A percentile compares a stretch with the other conserved stretches of the same genome.
Evolutionary conservation across 441 rosid species (phyloP).

Genomic region (Gossypium schwendimanii): DNA sequence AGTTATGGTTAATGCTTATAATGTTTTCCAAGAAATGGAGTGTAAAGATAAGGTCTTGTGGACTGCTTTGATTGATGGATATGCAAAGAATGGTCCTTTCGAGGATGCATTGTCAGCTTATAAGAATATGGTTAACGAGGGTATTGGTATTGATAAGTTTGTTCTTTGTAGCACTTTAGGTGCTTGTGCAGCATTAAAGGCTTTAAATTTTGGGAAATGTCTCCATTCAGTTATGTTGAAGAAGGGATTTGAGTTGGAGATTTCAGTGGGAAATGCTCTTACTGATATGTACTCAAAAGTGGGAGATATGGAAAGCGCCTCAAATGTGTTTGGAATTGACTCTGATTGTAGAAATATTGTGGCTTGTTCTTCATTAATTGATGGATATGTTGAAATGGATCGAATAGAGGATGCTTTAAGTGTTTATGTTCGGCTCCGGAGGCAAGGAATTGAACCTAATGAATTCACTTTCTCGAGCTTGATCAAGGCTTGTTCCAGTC

Average conservation of each 20-base stretch:
- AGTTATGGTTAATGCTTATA: constrained; percentile 13
- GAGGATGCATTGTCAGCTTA: constrained; percentile 21
- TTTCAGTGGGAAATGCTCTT: constrained; percentile 20
- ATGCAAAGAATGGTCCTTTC: constrained; percentile 18
- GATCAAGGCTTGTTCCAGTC: constrained; percentile 24
- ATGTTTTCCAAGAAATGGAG: constrained; percentile 20
- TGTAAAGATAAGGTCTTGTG: constrained; percentile 21
- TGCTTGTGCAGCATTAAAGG: constrained; percentile 20
- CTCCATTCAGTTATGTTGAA: constrained; percentile 12
- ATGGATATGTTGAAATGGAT: constrained; percentile 24
- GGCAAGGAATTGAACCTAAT: constrained; percentile 20
- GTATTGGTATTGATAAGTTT: constrained; percentile 14
- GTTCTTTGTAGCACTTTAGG: constrained; percentile 18
- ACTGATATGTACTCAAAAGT: constrained; percentile 20
- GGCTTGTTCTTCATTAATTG: constrained; percentile 22
- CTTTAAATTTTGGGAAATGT: constrained; percentile 14
- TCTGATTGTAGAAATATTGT: constrained; percentile 12
- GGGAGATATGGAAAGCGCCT: constrained; percentile 18
- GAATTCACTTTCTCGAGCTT: constrained; percentile 23
- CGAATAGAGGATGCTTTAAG: constrained; percentile 11
- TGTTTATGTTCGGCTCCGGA: constrained; percentile 15
- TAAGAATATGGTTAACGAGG: constrained; percentile 15
- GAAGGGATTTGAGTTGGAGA: constrained; percentile 15
- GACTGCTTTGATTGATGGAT: constrained; percentile 25
- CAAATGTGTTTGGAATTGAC: constrained; percentile 14